phyloP scores from a whole-genome alignment of 768 basidiomycete species.

The Suillus decipiens region DNA sequence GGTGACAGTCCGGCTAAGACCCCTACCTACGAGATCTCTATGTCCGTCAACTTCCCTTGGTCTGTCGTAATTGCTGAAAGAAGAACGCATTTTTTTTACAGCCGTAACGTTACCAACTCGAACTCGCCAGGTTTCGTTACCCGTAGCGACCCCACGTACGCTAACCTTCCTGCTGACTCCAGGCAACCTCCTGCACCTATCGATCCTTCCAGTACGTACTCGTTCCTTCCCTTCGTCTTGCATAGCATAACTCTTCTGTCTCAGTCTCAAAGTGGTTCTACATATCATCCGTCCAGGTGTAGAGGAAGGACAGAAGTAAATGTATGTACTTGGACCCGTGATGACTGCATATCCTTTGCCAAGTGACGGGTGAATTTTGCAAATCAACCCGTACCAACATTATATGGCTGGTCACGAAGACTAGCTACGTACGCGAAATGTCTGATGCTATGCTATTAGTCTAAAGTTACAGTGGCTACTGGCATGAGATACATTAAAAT shows the following conservation, averaged over 20 bases:
- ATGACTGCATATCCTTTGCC: neutral
- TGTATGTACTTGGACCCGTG: neutral
- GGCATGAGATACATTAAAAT: conserved; percentile 18
- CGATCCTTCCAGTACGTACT: conserved; percentile 80
- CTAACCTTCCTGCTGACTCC: conserved; percentile 72
- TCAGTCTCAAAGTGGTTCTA: conserved; percentile 93
- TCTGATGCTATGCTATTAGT: conserved; percentile 8
- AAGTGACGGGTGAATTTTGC: neutral
- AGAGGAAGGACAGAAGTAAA: conserved; percentile 16
- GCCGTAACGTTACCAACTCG: conserved; percentile 77
- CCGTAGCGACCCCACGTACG: conserved; percentile 63
- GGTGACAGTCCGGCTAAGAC: conserved; percentile 81
- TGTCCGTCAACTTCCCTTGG: conserved; percentile 54
- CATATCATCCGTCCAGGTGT: conserved; percentile 87
- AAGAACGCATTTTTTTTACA: conserved; percentile 35
- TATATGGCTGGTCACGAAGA: neutral
- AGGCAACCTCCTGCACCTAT: conserved; percentile 85
- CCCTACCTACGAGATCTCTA: conserved; percentile 72
- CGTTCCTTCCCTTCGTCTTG: neutral
- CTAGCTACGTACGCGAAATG: neutral
- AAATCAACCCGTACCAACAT: neutral
- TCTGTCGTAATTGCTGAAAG: conserved; percentile 5
- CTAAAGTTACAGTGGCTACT: conserved; percentile 28
- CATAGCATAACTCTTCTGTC: conserved; percentile 17
- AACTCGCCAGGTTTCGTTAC: conserved; percentile 72